Evolutionary conservation across 805 yeast species (phyloP), one percentile per base, ranked within the genome.

Genomic region (Saccharomycopsis sp.): DNA sequence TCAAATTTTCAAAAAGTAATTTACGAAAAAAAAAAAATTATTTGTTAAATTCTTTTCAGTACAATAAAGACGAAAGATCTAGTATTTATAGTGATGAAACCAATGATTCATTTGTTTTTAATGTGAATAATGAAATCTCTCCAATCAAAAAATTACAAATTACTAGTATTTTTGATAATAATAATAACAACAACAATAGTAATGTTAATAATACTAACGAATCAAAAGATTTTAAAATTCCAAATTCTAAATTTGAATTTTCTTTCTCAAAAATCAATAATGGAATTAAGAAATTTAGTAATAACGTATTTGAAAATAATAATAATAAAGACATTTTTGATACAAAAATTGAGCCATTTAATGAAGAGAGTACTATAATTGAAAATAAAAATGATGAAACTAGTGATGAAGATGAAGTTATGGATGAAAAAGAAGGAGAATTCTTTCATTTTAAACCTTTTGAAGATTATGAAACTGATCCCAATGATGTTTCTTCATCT

Each of bases 401-500:
- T 19, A 26, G 13, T 26, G 30, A 12, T 25, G n/a, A 6, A 23
- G 26, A 23, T 23, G 10, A 8, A 8, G 26, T 23, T 23, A 23
- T 23, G 6, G 26, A 23, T 23, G 26, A 23, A 10, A 23, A 23
- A 29, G 30, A 38, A 17, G 39, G 26, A 5, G 36, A 44, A 27
- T 44, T 41, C 26, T 44, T 40, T 31, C 47, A 44, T 25, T 44
- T 44, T 40, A 36, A 40, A 27, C 47, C 47, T 3, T 44, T 40
- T 41, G 47, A 44, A 37, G 47, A 42, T 31, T 41, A 31, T 25
- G 43, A 29, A 2, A 9, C 27, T 12, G 29, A 15, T 3, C 8
- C 12, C 19, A 20, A 19, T 3, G 21, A 28, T n/a, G 8, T 21
- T 20, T 21, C 28, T 36, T 21, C 25, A 18, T 23, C 31, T 30